Base-by-base conservation (phyloP, 345 rosid species). In the Bruguiera sexangula region DNA sequence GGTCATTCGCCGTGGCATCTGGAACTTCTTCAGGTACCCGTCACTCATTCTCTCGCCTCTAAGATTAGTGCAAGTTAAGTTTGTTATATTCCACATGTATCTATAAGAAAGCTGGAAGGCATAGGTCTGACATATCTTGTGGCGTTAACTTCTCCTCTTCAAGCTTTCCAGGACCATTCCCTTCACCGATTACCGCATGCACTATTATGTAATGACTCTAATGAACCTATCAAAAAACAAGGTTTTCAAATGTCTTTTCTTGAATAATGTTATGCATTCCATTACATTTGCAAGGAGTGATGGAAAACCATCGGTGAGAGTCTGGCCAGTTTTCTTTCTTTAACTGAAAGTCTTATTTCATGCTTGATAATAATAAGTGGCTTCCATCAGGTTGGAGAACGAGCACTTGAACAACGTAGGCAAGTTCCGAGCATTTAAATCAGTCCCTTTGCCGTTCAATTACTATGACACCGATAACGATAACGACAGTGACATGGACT, bases 341-440 rank as follows among this genome's bases (percentile, higher is more conserved):
- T 18, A 43, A 43, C 18, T 43, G 16, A 11, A 43, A 43, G 18
- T 43, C 50, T 43, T 13, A 43, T 11, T 61, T 21, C 71, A 21
- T n/a, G 69, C 22, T 32, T 21, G 39, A 24, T 50, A 65, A 24
- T 50, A 65, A 43, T 20, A 46, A 32, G 29, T 52, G 8, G 37
- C 11, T 60, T 63, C 54, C 27, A 13, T 59, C 75, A 86, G 92
- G 81, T 68, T 89, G 78, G 96, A 87, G 82, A 87, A 87, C 29
- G 96, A 89, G 81, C 96, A 89, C 71, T 60, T 86, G 85, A 87
- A 86, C 80, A 89, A 89, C 36, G 91, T 86, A 13, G 92, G 91
- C 30, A 83, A 78, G 74, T 86, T 71, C 74, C 67, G 92, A 64
- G 92, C 92, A 51, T 87, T 87, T 72, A 89, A 87, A 66, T 79